phyloP scores from a whole-genome alignment of 345 rosid species.

The Lumnitzera racemosa region DNA sequence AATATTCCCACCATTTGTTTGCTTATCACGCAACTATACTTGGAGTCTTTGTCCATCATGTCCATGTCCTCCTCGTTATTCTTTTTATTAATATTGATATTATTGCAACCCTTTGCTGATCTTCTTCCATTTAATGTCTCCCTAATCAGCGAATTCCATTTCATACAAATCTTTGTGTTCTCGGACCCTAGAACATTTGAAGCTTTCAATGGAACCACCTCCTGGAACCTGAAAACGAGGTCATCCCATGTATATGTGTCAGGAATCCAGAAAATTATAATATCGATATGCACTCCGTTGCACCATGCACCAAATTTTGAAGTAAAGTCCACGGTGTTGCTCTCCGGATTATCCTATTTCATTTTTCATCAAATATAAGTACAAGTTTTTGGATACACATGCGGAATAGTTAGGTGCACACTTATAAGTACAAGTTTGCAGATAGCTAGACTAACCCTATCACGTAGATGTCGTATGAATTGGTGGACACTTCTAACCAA shows the following conservation, averaged over 20 bases:
- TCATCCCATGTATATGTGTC: too few species aligned
- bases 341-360: too few species aligned
- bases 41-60: not conserved
- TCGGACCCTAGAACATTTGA: slow-evolving; percentile 14
- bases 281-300: not conserved
- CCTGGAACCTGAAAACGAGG: slow-evolving; percentile 10
- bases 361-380: too few species aligned
- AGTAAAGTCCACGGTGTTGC: not conserved
- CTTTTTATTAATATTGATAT: not conserved
- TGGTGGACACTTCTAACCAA: slow-evolving; percentile 37
- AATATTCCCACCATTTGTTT: slow-evolving; percentile 13
- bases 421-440: not conserved
- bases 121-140: slow-evolving; percentile 1
- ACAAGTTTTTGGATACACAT: too few species aligned
- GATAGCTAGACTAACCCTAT: slow-evolving; percentile 40
- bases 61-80: not conserved
- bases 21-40: slow-evolving; percentile 4
- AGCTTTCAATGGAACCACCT: slow-evolving; percentile 13
- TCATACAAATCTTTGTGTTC: slow-evolving; percentile 1
- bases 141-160: slow-evolving; percentile 10
- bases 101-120: not conserved
- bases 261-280: too few species aligned
- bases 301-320: not conserved
- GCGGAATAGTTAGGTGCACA: not conserved
- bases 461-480: slow-evolving; percentile 62